Evolutionary conservation across 2,329 filamentous ascomycete genomes (phyloP).

Genomic region (Pyrenochaeta sp.): DNA sequence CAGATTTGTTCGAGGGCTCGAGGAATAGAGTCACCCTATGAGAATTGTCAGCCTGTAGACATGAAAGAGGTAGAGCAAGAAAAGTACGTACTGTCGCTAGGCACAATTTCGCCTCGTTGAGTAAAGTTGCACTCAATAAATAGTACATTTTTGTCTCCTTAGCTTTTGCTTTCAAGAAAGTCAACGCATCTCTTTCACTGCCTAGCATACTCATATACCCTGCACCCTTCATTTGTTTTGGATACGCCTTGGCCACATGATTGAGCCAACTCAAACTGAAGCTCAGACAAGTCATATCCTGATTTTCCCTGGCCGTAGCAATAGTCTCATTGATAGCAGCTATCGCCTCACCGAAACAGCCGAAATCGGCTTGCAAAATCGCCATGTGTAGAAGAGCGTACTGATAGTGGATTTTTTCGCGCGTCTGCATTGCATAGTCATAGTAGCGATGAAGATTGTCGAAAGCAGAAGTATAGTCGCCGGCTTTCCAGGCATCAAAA

Average conservation of each 20-base stretch:
- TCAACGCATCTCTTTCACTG: conserved; percentile 80
- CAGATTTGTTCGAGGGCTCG: conserved; percentile 78
- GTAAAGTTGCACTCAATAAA: conserved; percentile 80
- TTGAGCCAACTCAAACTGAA: conserved; percentile 97
- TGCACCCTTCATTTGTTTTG: conserved; percentile 73
- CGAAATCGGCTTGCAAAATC: conserved; percentile 93
- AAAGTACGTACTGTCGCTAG: conserved; percentile 73
- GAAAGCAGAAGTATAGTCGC: conserved; percentile 88
- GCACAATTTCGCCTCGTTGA: conserved; percentile 84
- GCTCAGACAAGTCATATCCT: conserved; percentile 91
- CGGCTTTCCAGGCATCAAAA: conserved; percentile 89
- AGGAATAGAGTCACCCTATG: conserved; percentile 64
- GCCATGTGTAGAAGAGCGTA: conserved; percentile 94
- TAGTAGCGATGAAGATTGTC: conserved; percentile 95
- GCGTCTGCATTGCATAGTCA: conserved; percentile 90
- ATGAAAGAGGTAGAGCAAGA: not conserved
- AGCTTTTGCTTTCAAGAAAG: conserved; percentile 85
- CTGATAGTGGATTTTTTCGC: conserved; percentile 87
- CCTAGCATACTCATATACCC: conserved; percentile 78
- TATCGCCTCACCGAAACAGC: conserved; percentile 88
- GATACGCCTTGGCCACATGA: conserved; percentile 88
- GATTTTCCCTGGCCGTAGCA: conserved; percentile 90
- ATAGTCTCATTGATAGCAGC: conserved; percentile 95
- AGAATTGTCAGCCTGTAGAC: not conserved
- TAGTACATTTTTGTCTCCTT: conserved; percentile 88